Evolutionary conservation across 352 stramenopile species (phyloP).

Genomic region (Saprolegnia parasitica): DNA sequence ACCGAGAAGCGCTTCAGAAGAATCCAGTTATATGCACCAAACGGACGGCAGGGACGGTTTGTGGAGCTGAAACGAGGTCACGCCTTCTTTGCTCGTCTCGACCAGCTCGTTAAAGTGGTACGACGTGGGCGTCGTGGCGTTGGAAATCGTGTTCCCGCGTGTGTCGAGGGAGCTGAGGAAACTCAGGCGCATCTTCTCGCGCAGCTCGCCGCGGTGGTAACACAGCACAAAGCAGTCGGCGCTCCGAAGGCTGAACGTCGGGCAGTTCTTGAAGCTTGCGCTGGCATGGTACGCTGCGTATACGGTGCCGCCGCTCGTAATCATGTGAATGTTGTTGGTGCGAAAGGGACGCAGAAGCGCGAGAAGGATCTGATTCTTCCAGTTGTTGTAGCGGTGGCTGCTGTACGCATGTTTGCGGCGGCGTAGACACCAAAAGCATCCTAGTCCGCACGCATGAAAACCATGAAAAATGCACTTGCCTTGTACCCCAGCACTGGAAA

Average conservation of each 20-base stretch:
- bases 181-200: constrained; percentile 5
- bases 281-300: background rate
- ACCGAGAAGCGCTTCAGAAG: too few relatives aligned
- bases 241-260: background rate
- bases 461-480: background rate
- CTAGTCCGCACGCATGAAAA: background rate
- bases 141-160: too few relatives aligned
- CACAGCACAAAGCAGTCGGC: constrained; percentile 24
- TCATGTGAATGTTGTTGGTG: background rate
- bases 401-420: background rate
- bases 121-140: too few relatives aligned
- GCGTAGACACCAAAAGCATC: background rate
- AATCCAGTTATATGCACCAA: too few relatives aligned
- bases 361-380: background rate
- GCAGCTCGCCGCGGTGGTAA: background rate
- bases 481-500: background rate
- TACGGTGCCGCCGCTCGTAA: background rate
- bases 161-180: background rate
- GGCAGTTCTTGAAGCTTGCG: background rate
- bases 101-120: too few relatives aligned
- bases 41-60: too few relatives aligned
- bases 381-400: background rate
- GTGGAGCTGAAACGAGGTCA: too few relatives aligned
- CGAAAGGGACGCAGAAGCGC: background rate
- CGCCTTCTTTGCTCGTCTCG: too few relatives aligned